Conservation (phyloP, 2,329 filamentous ascomycete species). For the Aureobasidium melanogenum region DNA sequence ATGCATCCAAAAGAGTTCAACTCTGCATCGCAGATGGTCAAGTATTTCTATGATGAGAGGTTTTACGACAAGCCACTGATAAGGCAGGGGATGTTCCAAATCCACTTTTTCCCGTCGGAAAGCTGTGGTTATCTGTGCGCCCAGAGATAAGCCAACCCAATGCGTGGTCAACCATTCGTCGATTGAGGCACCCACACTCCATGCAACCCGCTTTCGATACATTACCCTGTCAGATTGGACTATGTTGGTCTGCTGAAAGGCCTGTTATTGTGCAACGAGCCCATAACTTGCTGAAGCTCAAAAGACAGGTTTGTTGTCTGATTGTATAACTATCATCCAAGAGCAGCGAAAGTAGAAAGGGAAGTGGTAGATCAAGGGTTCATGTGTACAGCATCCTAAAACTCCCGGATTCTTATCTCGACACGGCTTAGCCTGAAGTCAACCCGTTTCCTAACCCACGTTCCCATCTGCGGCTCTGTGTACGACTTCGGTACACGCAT, state of each 20-base stretch:
- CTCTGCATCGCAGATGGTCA: background rate
- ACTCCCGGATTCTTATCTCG: conserved; percentile 2
- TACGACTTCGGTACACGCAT: background rate
- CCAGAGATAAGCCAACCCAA: conserved; percentile 7
- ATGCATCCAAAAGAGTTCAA: background rate
- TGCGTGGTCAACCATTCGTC: conserved; percentile 3
- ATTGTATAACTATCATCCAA: background rate
- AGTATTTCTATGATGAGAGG: conserved; percentile 8
- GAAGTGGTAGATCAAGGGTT: background rate
- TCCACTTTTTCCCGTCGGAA: conserved; percentile 1
- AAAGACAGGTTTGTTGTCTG: background rate
- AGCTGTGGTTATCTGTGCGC: conserved; percentile 8
- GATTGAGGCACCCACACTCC: background rate
- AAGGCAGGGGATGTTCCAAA: conserved; percentile 3
- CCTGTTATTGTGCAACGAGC: background rate
- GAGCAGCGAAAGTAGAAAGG: background rate
- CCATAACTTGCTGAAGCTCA: background rate
- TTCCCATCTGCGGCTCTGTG: conserved; percentile 7
- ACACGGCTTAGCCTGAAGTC: conserved; percentile 10
- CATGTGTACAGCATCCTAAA: background rate
- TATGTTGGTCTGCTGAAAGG: background rate
- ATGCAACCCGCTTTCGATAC: background rate
- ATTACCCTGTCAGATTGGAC: background rate
- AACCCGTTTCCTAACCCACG: conserved; percentile 4
- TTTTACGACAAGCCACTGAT: conserved; percentile 11